A percentile compares a stretch with the other conserved stretches of the same genome.
phyloP scores from a whole-genome alignment of 352 stramenopile species.

The Aphanomyces astaci region DNA sequence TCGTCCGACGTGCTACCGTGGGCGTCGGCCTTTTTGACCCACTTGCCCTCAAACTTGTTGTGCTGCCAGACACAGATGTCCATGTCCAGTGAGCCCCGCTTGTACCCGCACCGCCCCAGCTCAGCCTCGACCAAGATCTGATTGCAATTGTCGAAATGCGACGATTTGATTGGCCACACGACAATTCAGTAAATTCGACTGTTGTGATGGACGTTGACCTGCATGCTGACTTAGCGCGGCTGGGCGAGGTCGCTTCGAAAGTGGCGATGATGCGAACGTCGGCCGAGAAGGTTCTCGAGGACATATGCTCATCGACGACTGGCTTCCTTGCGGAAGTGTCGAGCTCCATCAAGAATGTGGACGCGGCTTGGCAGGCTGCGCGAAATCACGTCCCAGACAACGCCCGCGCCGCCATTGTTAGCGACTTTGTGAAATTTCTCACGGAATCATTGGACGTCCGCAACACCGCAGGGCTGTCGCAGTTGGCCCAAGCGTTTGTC shows the following conservation, averaged over 20 bases:
- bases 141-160: too few species aligned
- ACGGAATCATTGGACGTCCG: not conserved
- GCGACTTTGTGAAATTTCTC: not conserved
- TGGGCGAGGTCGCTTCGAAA: not conserved
- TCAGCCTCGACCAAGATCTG: not conserved
- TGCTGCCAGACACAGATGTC: slow-evolving; percentile 30
- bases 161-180: too few species aligned
- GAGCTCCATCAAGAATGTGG: not conserved
- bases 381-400: not conserved
- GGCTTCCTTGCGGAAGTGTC: not conserved
- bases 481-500: slow-evolving; percentile 3
- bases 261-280: not conserved
- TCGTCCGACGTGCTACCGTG: slow-evolving; percentile 23
- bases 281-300: not conserved
- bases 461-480: not conserved
- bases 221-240: not conserved
- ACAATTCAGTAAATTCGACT: too few species aligned
- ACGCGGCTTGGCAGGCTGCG: not conserved
- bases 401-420: not conserved
- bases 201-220: too few species aligned
- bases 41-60: not conserved
- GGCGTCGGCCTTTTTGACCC: not conserved
- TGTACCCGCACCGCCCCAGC: slow-evolving; percentile 27
- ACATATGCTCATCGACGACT: not conserved
- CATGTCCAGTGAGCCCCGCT: slow-evolving; percentile 39